These are phyloP conservation scores for Xenosphaeropsis pyriputrescens DNA, from an alignment of 2,329 filamentous ascomycete species.

Conservation along the genomic window DNA sequence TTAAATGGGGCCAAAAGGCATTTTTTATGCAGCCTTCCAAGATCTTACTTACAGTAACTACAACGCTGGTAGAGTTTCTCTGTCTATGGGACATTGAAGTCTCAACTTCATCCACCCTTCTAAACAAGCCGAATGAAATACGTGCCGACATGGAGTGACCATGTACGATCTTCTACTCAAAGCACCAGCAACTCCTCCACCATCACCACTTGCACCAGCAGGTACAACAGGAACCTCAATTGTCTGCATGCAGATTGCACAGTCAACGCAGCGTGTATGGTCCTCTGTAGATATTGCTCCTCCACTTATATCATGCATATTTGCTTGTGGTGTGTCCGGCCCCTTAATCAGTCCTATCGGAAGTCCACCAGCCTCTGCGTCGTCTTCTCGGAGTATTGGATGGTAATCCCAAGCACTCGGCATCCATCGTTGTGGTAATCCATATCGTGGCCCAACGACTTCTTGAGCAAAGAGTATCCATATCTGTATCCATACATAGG, in stretches of 20 bases:
- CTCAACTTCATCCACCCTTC: conserved; percentile 95
- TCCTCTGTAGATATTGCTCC: conserved; percentile 30
- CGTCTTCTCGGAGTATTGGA: conserved; percentile 72
- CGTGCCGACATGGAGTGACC: conserved; percentile 93
- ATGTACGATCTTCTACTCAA: conserved; percentile 78
- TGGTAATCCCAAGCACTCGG: conserved; percentile 91
- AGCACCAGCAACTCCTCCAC: conserved; percentile 46
- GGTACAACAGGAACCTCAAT: conserved; percentile 77
- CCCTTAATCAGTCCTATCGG: conserved; percentile 55
- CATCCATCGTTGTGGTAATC: conserved; percentile 53
- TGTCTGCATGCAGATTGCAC: conserved; percentile 85
- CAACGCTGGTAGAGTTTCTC: conserved; percentile 75
- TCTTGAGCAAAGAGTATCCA: conserved; percentile 69
- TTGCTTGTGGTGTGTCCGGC: conserved; percentile 10
- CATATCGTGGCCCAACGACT: conserved; percentile 77
- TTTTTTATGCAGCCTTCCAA: too few species aligned
- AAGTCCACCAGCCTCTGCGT: conserved; percentile 62
- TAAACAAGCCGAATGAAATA: conserved; percentile 83
- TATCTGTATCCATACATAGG: conserved; percentile 82
- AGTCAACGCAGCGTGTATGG: conserved; percentile 52
- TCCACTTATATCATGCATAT: conserved; percentile 14
- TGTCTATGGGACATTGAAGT: conserved; percentile 87
- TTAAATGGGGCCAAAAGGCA: too few species aligned
- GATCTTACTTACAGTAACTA: conserved; percentile 22
- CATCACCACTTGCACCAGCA: conserved; percentile 23